Conservation (phyloP, 176 grass and related monocot species). For the Paspalum notatum region DNA sequence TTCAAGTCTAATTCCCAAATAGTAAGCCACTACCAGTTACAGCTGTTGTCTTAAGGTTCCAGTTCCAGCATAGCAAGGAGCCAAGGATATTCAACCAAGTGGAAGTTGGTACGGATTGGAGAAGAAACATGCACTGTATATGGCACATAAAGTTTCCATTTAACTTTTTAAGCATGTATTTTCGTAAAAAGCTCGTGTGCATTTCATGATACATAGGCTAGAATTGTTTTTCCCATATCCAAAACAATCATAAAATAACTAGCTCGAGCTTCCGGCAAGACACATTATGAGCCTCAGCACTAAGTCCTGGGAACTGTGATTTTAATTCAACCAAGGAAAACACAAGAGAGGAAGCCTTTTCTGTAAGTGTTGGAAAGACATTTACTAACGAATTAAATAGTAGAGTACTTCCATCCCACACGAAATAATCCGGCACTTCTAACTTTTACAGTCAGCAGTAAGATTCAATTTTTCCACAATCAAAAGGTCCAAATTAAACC, state of each 20-base stretch:
- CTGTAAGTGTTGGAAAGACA: background rate
- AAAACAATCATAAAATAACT: too few relatives aligned
- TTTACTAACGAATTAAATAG: slow-evolving; percentile 5
- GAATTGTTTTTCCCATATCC: too few relatives aligned
- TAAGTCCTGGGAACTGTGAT: background rate
- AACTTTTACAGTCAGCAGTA: background rate
- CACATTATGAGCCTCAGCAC: background rate
- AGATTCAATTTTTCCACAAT: background rate
- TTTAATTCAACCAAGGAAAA: slow-evolving; percentile 8
- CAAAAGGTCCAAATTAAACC: background rate
- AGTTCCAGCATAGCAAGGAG: background rate
- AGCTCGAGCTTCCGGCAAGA: background rate
- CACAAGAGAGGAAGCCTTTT: background rate
- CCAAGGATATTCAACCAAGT: background rate
- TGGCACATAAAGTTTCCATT: background rate
- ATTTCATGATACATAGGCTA: too few relatives aligned
- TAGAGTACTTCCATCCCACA: background rate
- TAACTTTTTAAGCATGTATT: background rate
- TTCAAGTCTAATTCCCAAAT: background rate
- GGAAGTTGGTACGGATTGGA: background rate
- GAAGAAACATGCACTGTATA: slow-evolving; percentile 8
- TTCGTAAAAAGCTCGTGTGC: background rate
- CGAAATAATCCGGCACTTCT: background rate
- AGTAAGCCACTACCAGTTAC: background rate
- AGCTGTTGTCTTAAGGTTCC: background rate